Conservation (phyloP, 176 grass and related monocot species). For the Luzula sylvatica region DNA sequence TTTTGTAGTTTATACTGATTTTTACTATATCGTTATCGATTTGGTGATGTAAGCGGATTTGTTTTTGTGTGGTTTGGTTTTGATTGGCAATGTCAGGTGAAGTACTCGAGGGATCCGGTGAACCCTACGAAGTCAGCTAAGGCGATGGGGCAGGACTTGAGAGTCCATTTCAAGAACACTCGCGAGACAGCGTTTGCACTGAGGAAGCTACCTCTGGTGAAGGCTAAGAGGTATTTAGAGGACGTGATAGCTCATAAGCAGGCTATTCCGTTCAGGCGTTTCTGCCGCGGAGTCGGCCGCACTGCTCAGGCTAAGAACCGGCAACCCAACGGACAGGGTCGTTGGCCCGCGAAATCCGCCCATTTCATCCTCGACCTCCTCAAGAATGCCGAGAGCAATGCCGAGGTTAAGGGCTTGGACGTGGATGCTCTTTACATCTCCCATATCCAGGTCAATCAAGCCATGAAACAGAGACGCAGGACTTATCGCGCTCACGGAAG, state of each 20-base stretch:
- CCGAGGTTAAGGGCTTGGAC: constrained; percentile 66
- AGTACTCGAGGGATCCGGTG: constrained; percentile 55
- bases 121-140: constrained; percentile 72
- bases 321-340: constrained; percentile 70
- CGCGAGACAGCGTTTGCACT: constrained; percentile 63
- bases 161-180: constrained; percentile 93
- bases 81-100: too few relatives aligned
- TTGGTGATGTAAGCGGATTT: too few relatives aligned
- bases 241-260: constrained; percentile 94
- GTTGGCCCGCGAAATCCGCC: constrained; percentile 71
- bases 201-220: constrained; percentile 42
- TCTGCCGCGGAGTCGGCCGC: constrained; percentile 62
- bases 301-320: too few relatives aligned
- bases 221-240: constrained; percentile 82
- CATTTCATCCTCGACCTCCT: constrained; percentile 69
- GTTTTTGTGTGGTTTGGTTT: too few relatives aligned
- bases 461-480: constrained; percentile 56
- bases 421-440: constrained; percentile 61
- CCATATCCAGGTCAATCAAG: constrained; percentile 71
- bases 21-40: too few relatives aligned
- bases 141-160: constrained; percentile 70
- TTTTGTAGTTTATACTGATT: too few relatives aligned
- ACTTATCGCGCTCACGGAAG: constrained; percentile 70
- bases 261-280: constrained; percentile 77
- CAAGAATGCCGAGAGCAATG: constrained; percentile 74